phyloP scores from a whole-genome alignment of 1,284 basidiomycete genomes.

The Puccinia hordei region DNA sequence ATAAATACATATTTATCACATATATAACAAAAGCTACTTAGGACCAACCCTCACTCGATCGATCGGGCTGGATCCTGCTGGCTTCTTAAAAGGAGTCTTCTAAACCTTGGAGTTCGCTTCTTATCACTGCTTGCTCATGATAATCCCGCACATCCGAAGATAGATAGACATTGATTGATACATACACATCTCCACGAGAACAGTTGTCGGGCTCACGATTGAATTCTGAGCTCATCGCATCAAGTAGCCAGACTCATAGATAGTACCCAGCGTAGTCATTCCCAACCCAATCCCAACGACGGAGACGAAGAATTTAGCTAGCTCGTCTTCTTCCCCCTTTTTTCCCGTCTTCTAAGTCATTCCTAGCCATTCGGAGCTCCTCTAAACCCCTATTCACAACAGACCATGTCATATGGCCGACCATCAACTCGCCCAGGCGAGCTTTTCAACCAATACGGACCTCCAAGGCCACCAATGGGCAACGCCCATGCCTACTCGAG shows the following conservation, averaged over 20 bases:
- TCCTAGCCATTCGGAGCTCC: background rate
- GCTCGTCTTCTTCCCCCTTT: background rate
- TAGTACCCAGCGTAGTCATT: background rate
- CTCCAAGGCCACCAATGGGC: conserved; percentile 21
- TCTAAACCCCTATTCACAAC: background rate
- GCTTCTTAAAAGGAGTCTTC: background rate
- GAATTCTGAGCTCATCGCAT: background rate
- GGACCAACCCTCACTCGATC: background rate
- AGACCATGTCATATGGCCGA: conserved; percentile 17
- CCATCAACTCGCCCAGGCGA: conserved; percentile 34
- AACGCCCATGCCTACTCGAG: conserved; percentile 17
- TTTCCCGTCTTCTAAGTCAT: background rate
- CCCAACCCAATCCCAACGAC: background rate
- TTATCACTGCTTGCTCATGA: background rate
- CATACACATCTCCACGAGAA: background rate
- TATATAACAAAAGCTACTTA: too few relatives aligned
- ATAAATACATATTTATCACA: too few relatives aligned
- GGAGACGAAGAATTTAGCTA: background rate
- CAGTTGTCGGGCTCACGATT: background rate
- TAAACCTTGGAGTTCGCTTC: background rate
- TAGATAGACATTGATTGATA: background rate
- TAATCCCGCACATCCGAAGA: background rate
- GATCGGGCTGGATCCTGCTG: conserved; percentile 7
- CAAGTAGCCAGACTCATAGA: background rate
- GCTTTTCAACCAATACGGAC: conserved; percentile 24